Evolutionary conservation across 1,284 basidiomycete genomes (phyloP), one percentile per base, ranked within the genome.

Genomic region (Neonothopanus nambi): DNA sequence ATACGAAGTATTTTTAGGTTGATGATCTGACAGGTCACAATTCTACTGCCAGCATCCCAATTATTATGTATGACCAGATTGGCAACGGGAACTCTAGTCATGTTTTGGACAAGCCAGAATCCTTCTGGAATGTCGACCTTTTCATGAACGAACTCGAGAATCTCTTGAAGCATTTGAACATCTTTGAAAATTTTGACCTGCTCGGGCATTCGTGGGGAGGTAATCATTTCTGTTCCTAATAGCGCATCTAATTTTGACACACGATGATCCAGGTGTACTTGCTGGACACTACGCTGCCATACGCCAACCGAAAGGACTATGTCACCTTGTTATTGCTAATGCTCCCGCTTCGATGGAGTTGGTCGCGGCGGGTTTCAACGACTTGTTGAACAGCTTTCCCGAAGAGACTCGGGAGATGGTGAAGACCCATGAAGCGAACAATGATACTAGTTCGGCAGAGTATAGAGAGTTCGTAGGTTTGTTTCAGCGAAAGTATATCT

Each of bases 171-270:
- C 65, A 74, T 55, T 63, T 79, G 36, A 67, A 59, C 3, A 71
- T 79, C 54, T n/a, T n/a, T n/a, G 65, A 61, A 20, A 59, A 68
- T 30, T 80, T 70, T 50, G 64, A 71, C 47, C 33, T 81, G 2
- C 50, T 75, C 0, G 80, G 79, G 2, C 75, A 81, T 37, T 79
- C 77, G 7, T 80, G 79, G 79, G 78, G 78, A 17, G 77, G 76
- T 2, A 77, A n/a, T n/a, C n/a, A n/a, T n/a, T n/a, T n/a, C n/a
- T n/a, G n/a, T n/a, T n/a, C n/a, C n/a, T n/a, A n/a, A n/a, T n/a
- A n/a, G n/a, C n/a, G n/a, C n/a, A n/a, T n/a, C n/a, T n/a, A n/a
- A n/a, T n/a, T n/a, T n/a, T n/a, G n/a, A n/a, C n/a, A n/a, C n/a
- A n/a, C n/a, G n/a, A n/a, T n/a, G n/a, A n/a, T n/a, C n/a, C n/a